Conservation (phyloP, 495 filamentous ascomycete genomes). For the Xylaria sp. region DNA sequence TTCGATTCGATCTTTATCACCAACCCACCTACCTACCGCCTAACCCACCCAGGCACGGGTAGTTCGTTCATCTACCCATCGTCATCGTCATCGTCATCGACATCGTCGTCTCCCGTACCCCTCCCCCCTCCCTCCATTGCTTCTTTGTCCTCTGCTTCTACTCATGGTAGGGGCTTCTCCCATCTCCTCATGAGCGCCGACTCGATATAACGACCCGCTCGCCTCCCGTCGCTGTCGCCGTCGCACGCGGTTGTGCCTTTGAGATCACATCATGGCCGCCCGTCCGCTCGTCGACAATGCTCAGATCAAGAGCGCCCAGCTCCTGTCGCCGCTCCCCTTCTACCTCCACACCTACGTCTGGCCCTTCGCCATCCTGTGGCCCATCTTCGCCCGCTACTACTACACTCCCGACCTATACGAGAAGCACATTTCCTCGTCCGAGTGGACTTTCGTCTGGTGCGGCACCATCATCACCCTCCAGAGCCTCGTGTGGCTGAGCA, state of each 20-base stretch:
- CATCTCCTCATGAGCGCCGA: constrained; percentile 23
- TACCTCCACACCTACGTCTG: constrained; percentile 86
- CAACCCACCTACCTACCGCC: too few species aligned
- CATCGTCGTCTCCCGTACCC: background rate
- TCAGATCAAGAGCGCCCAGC: constrained; percentile 85
- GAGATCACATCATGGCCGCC: constrained; percentile 34
- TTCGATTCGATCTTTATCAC: background rate
- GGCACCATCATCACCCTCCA: constrained; percentile 87
- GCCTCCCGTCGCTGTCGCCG: background rate
- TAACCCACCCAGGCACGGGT: too few species aligned
- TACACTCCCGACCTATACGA: constrained; percentile 83
- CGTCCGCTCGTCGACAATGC: constrained; percentile 84
- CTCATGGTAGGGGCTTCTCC: constrained; percentile 11
- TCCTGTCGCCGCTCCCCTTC: constrained; percentile 86
- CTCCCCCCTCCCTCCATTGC: background rate
- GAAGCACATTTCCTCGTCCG: constrained; percentile 81
- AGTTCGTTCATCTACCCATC: background rate
- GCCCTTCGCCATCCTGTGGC: constrained; percentile 92
- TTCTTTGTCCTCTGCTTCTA: background rate
- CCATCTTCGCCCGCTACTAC: constrained; percentile 85
- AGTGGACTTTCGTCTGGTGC: constrained; percentile 97
- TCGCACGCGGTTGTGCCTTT: background rate
- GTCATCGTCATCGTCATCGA: background rate
- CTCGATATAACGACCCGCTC: constrained; percentile 17
- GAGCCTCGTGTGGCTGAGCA: constrained; percentile 91